Evolutionary conservation across 495 filamentous ascomycete genomes (phyloP).

Genomic region (Pyrenula massariospora): DNA sequence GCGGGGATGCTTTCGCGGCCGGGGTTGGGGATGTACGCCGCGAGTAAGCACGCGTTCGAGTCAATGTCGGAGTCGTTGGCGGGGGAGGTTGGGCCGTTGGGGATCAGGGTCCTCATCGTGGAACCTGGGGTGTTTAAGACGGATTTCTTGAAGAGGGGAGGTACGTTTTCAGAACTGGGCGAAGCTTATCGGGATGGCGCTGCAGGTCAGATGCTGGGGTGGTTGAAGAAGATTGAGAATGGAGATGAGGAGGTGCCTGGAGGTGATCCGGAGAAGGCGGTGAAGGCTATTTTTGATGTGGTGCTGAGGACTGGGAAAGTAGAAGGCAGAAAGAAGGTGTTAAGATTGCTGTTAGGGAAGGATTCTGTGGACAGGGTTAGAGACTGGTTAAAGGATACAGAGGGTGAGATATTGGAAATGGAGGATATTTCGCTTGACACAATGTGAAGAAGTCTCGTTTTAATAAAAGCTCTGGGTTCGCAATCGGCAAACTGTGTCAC

Average conservation of each 20-base stretch:
- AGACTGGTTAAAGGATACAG: background rate
- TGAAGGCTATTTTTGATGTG: constrained; percentile 23
- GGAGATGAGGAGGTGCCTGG: constrained; percentile 16
- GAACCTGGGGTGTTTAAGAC: constrained; percentile 37
- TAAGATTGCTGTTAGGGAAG: background rate
- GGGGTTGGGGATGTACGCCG: constrained; percentile 33
- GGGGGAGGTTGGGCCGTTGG: constrained; percentile 16
- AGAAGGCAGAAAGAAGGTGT: background rate
- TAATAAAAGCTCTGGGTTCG: no score
- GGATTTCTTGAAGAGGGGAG: constrained; percentile 13
- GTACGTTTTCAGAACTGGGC: constrained; percentile 3
- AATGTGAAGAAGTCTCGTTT: no score
- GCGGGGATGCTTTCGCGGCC: constrained; percentile 25
- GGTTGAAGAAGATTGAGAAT: constrained; percentile 1
- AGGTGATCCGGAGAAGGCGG: constrained; percentile 24
- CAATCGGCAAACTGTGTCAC: no score
- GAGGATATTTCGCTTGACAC: background rate
- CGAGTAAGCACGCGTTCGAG: constrained; percentile 39
- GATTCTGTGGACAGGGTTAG: background rate
- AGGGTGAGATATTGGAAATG: background rate
- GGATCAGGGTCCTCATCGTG: constrained; percentile 22
- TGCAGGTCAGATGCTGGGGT: constrained; percentile 3
- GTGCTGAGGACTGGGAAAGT: background rate
- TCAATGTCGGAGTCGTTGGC: constrained; percentile 23
- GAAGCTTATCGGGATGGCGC: constrained; percentile 8